Percentiles rank a stretch among this genome's conserved stretches.
Evolutionary conservation across 148 eudicot genomes (phyloP).

Genomic region (Cornus florida): DNA sequence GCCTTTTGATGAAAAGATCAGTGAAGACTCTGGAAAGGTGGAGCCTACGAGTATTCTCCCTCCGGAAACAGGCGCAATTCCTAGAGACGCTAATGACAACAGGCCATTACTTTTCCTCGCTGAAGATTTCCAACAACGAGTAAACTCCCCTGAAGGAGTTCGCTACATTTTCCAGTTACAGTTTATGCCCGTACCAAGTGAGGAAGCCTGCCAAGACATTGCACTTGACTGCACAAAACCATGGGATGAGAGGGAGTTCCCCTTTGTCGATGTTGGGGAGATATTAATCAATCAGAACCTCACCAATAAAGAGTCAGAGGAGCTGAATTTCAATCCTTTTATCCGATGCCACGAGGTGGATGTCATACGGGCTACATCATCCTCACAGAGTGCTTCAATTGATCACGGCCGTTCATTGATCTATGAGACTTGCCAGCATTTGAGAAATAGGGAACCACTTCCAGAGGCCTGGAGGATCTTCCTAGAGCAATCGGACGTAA

Average conservation of each 20-base stretch:
- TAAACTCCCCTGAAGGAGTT: constrained; percentile 39
- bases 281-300: constrained; percentile 33
- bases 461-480: constrained; percentile 49
- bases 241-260: constrained; percentile 48
- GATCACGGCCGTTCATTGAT: constrained; percentile 57
- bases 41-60: constrained; percentile 49
- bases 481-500: constrained; percentile 51
- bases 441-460: constrained; percentile 46
- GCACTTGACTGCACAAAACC: constrained; percentile 56
- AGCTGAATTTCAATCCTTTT: constrained; percentile 50
- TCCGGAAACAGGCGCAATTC: constrained; percentile 59
- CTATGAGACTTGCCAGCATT: constrained; percentile 51
- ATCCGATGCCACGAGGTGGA: constrained; percentile 40
- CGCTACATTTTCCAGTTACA: constrained; percentile 48
- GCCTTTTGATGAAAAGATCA: constrained; percentile 35
- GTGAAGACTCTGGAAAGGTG: constrained; percentile 45
- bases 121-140: constrained; percentile 44
- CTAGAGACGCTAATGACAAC: constrained; percentile 36
- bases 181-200: constrained; percentile 29
- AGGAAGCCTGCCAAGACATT: constrained; percentile 27
- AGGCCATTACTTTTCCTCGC: constrained; percentile 53
- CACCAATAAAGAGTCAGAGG: constrained; percentile 30
- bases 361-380: constrained; percentile 48
- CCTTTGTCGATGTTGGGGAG: constrained; percentile 46
- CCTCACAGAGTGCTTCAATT: constrained; percentile 52